Conservation (phyloP, 2,329 filamentous ascomycete genomes). For the Neobulgaria alba region DNA sequence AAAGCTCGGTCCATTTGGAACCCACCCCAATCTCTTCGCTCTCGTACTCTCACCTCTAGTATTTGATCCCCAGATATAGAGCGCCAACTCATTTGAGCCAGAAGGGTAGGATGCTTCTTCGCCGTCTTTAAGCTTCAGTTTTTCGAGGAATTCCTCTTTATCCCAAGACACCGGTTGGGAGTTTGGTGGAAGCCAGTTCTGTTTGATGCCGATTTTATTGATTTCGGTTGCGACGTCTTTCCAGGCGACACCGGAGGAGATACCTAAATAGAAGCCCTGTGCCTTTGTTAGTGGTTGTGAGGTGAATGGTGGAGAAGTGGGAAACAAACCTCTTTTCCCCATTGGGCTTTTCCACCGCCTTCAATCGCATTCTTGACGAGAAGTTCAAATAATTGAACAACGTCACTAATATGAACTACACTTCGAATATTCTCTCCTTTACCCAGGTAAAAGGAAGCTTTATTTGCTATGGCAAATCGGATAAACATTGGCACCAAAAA, state of each 20-base stretch:
- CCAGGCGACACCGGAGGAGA: slow-evolving; percentile 3
- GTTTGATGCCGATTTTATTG: slow-evolving; percentile 4
- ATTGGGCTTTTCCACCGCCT: slow-evolving; percentile 32
- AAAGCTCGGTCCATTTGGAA: slow-evolving; percentile 6
- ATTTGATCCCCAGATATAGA: not conserved
- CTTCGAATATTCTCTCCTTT: slow-evolving; percentile 39
- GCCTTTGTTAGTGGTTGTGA: too few species aligned
- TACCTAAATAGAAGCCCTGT: not conserved
- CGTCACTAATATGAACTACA: slow-evolving; percentile 45
- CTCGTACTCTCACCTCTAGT: not conserved
- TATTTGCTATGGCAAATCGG: slow-evolving; percentile 35
- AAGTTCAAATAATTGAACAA: slow-evolving; percentile 40
- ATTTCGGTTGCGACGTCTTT: slow-evolving; percentile 8
- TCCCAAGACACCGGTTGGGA: slow-evolving; percentile 6
- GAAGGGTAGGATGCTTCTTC: too few species aligned
- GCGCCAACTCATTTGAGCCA: too few species aligned
- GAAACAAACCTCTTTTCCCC: slow-evolving; percentile 42
- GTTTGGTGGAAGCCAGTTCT: slow-evolving; percentile 7
- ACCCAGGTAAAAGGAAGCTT: slow-evolving; percentile 40
- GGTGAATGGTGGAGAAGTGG: not conserved
- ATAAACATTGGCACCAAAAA: slow-evolving; percentile 40
- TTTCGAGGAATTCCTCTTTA: slow-evolving; percentile 1
- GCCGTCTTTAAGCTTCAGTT: too few species aligned
- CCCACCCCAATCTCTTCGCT: slow-evolving; percentile 6
- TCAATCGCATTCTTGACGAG: slow-evolving; percentile 43